Base-by-base conservation (phyloP, 2,329 filamentous ascomycete genomes). In the Myriosclerotinia duriaeana region DNA sequence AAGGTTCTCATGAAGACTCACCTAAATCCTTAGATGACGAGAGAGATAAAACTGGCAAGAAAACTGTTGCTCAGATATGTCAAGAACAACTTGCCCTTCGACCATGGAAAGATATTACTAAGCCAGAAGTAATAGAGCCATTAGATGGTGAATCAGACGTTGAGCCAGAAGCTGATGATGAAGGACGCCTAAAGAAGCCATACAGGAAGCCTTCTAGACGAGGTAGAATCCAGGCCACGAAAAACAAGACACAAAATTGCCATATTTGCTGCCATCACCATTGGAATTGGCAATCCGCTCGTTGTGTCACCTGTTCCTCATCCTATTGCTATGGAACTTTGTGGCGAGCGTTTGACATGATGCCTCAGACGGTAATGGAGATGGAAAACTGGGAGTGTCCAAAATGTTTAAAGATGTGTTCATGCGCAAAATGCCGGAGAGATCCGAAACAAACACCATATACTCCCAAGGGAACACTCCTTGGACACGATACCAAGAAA, bases 291-390 rank as follows among this genome's bases (percentile, higher is more conserved):
- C 93, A 92, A 74, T 86, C 97, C 69, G 92, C 92, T 2, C 85
- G 87, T 62, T 99, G 95, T 78, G 88, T 87, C 0, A 88, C 81
- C 48, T 98, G 95, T 74, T 82, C 84, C 15, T 83, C 90, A 65
- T 87, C 86, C 0, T 99, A 96, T 76, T 98, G 95, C 77, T 99
- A 96, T 75, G 94, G 94, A n/a, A 90, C 90, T 20, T 82, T 99
- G 1, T 98, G 93, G 78, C 85, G 95, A 65, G 93, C 92, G 0
- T 97, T 97, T 74, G 94, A 98, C 76, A 86, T 93, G 76, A 90
- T 92, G 85, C 95, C 95, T 0, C 87, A 94, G 72, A 82, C 87
- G 26, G 86, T 93, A 0, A 89, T 97, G 84, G 88, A 96, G 75
- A 84, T 91, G 70, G 85, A 88, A 70, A 82, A 88, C 58, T 99